Evolutionary conservation across 176 grass and related monocot species (phyloP).

Genomic region (Neostapfia colusana): DNA sequence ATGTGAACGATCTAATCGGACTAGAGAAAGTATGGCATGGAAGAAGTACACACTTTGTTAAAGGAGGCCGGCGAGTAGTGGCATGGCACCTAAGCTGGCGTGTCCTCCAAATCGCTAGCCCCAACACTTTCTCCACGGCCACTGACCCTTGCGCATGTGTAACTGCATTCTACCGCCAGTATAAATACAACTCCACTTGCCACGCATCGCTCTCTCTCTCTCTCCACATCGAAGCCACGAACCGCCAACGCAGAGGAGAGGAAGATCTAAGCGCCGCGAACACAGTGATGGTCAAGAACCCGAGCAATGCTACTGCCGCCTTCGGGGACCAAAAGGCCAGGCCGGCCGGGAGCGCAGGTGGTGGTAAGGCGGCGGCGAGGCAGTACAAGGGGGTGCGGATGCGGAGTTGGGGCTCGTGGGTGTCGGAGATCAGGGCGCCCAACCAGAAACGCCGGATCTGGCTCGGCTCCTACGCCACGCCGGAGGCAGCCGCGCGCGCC

Average conservation of each 20-base stretch:
- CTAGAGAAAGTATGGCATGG: neutral
- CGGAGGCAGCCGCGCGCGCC: slow-evolving; percentile 83
- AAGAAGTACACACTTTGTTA: slow-evolving; percentile 29
- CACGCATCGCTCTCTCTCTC: slow-evolving; percentile 1
- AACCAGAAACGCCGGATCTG: slow-evolving; percentile 90
- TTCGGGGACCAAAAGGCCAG: slow-evolving; percentile 1
- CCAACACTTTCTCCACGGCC: slow-evolving; percentile 27
- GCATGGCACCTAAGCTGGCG: slow-evolving; percentile 37
- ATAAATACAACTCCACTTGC: slow-evolving; percentile 33
- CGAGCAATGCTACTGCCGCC: slow-evolving; percentile 1
- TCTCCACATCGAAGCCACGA: neutral
- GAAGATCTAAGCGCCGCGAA: neutral
- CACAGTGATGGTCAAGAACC: slow-evolving; percentile 41
- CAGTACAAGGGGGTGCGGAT: slow-evolving; percentile 88
- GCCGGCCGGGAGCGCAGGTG: neutral
- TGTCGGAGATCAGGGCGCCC: slow-evolving; percentile 92
- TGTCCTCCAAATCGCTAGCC: slow-evolving; percentile 31
- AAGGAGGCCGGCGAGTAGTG: slow-evolving; percentile 27
- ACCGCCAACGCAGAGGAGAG: neutral
- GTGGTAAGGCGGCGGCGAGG: slow-evolving; percentile 21
- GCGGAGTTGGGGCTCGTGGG: slow-evolving; percentile 97
- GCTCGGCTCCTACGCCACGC: slow-evolving; percentile 87
- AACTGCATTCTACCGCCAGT: neutral
- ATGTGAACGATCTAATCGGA: slow-evolving; percentile 33
- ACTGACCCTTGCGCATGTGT: slow-evolving; percentile 10